Evolutionary conservation across 1,284 basidiomycete species (phyloP), one percentile per base, ranked within the genome.

Genomic region (Puccinia hordei): DNA sequence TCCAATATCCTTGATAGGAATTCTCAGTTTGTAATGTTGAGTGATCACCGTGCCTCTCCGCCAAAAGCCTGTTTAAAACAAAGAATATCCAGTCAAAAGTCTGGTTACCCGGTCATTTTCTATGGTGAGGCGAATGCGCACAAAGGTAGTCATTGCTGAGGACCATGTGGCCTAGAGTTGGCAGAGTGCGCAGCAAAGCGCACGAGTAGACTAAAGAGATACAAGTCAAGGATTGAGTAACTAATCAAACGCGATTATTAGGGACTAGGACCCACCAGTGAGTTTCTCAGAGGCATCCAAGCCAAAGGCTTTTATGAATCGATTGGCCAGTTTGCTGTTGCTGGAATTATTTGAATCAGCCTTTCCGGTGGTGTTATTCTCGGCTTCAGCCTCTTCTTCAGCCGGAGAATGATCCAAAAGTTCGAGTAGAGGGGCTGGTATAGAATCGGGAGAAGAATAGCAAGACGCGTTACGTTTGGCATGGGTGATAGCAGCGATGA

Each of bases 71-170:
- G 24, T 35, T 27, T 38, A 15, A n/a, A 76, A 15, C 44, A 59
- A 57, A 51, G 17, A 46, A 19, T 38, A 4, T 22, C 6, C 17
- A 71, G 49, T 27, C 27, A 51, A 35, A 30, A 12, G 5, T 15
- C 13, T 30, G 17, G 12, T 22, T 24, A 53, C 1, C 44, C 35
- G 19, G 44, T 30, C 30, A 24, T 33, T 41, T 9, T 6, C 10
- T 35, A 51, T 38, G 22, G 35, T 24, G 30, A 22, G 33, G 35
- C 33, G 49, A 53, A 65, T 5, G 27, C 80, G 83, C 84, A 82
- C 83, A 83, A 51, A 85, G 69, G 38, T 83, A 82, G 44, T 84
- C 81, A 38, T 84, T 81, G 6, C 83, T 82, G 55, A 85, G 82
- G 27, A 83, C 83, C 33, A 85, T 69, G 35, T 83, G 83, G 63